These are phyloP conservation scores for Cladorrhinum sp. DNA, from an alignment of 2,329 filamentous ascomycete species.

Conservation along the genomic window DNA sequence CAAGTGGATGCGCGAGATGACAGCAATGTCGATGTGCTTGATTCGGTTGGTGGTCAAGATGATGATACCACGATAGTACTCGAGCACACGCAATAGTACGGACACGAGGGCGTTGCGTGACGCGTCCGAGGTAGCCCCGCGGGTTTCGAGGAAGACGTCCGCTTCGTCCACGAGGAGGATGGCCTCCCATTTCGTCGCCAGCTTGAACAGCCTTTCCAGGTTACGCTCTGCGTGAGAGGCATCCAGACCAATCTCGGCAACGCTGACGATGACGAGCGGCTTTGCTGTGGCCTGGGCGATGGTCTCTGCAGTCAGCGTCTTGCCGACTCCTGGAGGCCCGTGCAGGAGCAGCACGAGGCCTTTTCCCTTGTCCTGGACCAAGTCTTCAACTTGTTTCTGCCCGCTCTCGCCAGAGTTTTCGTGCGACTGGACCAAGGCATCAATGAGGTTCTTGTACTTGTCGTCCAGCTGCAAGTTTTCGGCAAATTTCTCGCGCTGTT, in stretches of 20 bases:
- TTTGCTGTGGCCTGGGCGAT: conserved; percentile 14
- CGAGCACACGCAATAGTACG: conserved; percentile 34
- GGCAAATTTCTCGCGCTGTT: not conserved
- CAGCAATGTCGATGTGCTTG: conserved; percentile 42
- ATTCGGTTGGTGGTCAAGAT: conserved; percentile 47
- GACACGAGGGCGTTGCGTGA: conserved; percentile 22
- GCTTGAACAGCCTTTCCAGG: conserved; percentile 16
- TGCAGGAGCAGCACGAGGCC: conserved; percentile 36
- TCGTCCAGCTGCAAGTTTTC: conserved; percentile 1
- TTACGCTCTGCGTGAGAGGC: conserved; percentile 15
- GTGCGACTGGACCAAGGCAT: conserved; percentile 16
- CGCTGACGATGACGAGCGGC: conserved; percentile 12
- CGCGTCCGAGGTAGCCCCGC: conserved; percentile 12
- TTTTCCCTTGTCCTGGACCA: conserved; percentile 36
- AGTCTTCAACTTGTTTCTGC: conserved; percentile 27
- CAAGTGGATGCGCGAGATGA: conserved; percentile 46
- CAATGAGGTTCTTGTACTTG: conserved; percentile 15
- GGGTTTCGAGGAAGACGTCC: conserved; percentile 17
- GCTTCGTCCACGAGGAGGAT: conserved; percentile 28
- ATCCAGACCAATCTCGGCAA: conserved; percentile 19
- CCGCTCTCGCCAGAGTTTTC: not conserved
- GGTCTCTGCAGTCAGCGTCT: conserved; percentile 36
- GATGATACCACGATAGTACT: conserved; percentile 45
- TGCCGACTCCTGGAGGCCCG: conserved; percentile 36
- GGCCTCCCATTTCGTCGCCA: conserved; percentile 28